Evolutionary conservation across 2,329 filamentous ascomycete genomes (phyloP).

Genomic region (Rhinocladiella mackenziei): DNA sequence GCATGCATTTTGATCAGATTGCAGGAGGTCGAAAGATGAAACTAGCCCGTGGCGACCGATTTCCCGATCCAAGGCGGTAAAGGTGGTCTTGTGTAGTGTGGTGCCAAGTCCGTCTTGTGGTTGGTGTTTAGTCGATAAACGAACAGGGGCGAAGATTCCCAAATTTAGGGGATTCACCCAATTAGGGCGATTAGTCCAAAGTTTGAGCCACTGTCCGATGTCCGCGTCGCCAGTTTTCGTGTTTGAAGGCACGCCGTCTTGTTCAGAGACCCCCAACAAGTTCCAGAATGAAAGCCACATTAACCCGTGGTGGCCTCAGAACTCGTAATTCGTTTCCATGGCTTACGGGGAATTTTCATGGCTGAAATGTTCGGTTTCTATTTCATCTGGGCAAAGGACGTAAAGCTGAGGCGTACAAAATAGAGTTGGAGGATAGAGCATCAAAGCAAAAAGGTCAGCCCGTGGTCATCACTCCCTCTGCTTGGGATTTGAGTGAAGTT

Average conservation of each 20-base stretch:
- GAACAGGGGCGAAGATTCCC: constrained; percentile 3
- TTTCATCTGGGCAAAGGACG: too few relatives aligned
- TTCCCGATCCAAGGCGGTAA: background rate
- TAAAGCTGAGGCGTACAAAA: too few relatives aligned
- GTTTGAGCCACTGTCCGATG: background rate
- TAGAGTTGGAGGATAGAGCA: too few relatives aligned
- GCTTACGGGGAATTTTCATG: too few relatives aligned
- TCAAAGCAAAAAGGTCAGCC: background rate
- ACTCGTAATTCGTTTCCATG: too few relatives aligned
- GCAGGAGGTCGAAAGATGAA: constrained; percentile 16
- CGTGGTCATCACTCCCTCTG: background rate
- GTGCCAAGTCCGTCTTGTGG: constrained; percentile 13
- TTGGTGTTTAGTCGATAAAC: constrained; percentile 17
- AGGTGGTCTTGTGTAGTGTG: constrained; percentile 5
- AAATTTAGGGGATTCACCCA: constrained; percentile 7
- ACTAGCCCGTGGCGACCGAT: constrained; percentile 4
- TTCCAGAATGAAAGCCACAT: constrained; percentile 8
- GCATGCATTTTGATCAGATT: constrained; percentile 15
- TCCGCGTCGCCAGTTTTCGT: background rate
- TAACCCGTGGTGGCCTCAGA: too few relatives aligned
- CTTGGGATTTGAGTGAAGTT: background rate
- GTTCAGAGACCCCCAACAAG: constrained; percentile 1
- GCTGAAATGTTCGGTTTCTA: too few relatives aligned
- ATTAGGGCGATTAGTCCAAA: background rate
- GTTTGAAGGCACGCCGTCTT: background rate